phyloP scores from a whole-genome alignment of 2,329 filamentous ascomycete species.

The Alternaria burnsii region DNA sequence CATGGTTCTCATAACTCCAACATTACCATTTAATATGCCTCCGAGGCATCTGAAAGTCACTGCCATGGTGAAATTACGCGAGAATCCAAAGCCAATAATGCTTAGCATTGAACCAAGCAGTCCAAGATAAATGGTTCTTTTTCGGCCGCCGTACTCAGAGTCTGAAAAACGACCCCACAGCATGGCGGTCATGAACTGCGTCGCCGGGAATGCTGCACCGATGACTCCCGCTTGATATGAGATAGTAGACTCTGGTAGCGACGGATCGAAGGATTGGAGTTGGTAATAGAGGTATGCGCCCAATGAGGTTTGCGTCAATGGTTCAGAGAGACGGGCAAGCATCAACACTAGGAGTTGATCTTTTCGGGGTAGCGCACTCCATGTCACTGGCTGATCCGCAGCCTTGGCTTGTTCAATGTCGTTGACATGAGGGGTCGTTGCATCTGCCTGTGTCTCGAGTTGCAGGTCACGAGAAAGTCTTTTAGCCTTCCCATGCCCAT shows the following conservation, averaged over 20 bases:
- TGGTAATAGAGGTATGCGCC: conserved; percentile 85
- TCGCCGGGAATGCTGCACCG: conserved; percentile 79
- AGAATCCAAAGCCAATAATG: conserved; percentile 74
- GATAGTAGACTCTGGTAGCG: conserved; percentile 68
- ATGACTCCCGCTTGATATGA: conserved; percentile 80
- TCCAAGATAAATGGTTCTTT: conserved; percentile 80
- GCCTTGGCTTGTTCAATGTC: conserved; percentile 35
- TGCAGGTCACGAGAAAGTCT: conserved; percentile 23
- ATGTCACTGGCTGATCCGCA: conserved; percentile 64
- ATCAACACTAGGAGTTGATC: conserved; percentile 80
- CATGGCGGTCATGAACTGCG: conserved; percentile 84
- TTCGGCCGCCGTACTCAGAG: conserved; percentile 71
- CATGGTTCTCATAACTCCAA: conserved; percentile 78
- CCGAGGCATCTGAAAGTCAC: conserved; percentile 72
- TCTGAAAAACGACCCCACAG: conserved; percentile 79
- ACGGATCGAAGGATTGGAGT: conserved; percentile 77
- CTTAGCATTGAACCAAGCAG: conserved; percentile 73
- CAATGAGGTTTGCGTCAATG: conserved; percentile 74
- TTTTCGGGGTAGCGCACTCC: conserved; percentile 78
- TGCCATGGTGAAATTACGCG: conserved; percentile 67
- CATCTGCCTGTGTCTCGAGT: conserved; percentile 34
- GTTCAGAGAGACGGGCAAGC: conserved; percentile 80
- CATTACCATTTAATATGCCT: conserved; percentile 75
- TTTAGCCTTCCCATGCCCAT: neutral
- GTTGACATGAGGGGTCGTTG: conserved; percentile 26